Evolutionary conservation across 257 asterid genomes (phyloP).

Genomic region (Plantago ovata): DNA sequence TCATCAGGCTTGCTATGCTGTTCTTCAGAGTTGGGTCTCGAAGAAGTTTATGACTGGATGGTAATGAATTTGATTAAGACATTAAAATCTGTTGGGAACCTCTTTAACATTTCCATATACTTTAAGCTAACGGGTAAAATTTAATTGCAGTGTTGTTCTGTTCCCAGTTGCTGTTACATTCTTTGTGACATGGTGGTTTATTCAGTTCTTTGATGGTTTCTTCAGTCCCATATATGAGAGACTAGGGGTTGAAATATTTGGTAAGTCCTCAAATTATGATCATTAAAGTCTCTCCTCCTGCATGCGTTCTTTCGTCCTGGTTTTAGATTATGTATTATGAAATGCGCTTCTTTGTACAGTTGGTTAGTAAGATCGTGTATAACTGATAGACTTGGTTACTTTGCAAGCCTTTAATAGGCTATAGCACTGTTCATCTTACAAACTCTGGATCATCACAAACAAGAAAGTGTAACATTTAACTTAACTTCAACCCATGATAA

Average conservation of each 20-base stretch:
- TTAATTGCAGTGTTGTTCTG: conserved; percentile 73
- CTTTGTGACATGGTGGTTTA: conserved; percentile 93
- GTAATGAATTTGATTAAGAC: conserved; percentile 35
- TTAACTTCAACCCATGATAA: no score
- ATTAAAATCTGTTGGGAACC: not conserved
- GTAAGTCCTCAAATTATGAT: conserved; percentile 41
- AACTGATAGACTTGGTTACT: no score
- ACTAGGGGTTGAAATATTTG: conserved; percentile 84
- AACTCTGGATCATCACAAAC: not conserved
- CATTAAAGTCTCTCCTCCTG: not conserved
- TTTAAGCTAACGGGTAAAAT: conserved; percentile 13
- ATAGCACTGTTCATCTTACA: no score
- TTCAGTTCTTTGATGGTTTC: conserved; percentile 96
- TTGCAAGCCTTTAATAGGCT: no score
- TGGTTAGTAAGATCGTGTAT: no score
- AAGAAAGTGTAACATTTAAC: no score
- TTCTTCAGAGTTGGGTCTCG: conserved; percentile 97
- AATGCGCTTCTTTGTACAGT: no score
- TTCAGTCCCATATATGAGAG: conserved; percentile 95
- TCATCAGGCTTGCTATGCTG: conserved; percentile 94
- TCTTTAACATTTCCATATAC: conserved; percentile 1
- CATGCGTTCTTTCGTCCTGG: not conserved
- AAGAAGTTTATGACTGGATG: conserved; percentile 99
- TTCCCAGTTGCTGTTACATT: conserved; percentile 98
- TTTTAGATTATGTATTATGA: not conserved